Conservation (phyloP, 1,284 basidiomycete species). For the Leccinum pachyderme region DNA sequence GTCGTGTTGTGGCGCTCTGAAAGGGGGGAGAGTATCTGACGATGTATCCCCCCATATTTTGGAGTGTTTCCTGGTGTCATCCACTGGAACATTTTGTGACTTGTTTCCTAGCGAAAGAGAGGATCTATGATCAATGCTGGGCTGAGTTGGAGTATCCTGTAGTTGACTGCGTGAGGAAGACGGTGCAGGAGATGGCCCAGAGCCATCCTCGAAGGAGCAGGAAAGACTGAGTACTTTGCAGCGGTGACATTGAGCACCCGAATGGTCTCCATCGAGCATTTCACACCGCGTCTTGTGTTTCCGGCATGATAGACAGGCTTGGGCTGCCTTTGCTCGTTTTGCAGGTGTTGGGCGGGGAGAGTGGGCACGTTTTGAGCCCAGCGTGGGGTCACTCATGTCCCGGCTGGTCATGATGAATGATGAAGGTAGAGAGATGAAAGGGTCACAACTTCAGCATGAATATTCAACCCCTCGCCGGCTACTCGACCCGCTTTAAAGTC, state of each 20-base stretch:
- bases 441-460: not conserved
- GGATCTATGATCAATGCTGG: conserved; percentile 25
- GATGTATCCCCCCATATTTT: conserved; percentile 24
- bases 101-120: conserved; percentile 24
- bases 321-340: conserved; percentile 39
- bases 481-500: conserved; percentile 31
- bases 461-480: conserved; percentile 17
- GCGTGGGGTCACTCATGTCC: conserved; percentile 20
- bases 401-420: conserved; percentile 18
- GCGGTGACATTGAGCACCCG: conserved; percentile 38
- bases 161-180: conserved; percentile 19
- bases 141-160: conserved; percentile 20
- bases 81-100: conserved; percentile 21
- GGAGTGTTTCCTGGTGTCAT: conserved; percentile 21
- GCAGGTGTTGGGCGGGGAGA: conserved; percentile 28
- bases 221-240: conserved; percentile 41
- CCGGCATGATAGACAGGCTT: conserved; percentile 41
- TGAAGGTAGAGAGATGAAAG: conserved; percentile 9
- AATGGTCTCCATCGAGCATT: conserved; percentile 37
- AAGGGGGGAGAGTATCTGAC: conserved; percentile 20
- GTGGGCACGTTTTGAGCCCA: conserved; percentile 32
- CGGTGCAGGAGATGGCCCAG: conserved; percentile 13
- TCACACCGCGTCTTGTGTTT: conserved; percentile 46
- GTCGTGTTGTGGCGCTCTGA: conserved; percentile 20
- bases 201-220: conserved; percentile 39